Evolutionary conservation across 371 early-diverging fungal genomes (phyloP).

Genomic region (Modicella reniformis): DNA sequence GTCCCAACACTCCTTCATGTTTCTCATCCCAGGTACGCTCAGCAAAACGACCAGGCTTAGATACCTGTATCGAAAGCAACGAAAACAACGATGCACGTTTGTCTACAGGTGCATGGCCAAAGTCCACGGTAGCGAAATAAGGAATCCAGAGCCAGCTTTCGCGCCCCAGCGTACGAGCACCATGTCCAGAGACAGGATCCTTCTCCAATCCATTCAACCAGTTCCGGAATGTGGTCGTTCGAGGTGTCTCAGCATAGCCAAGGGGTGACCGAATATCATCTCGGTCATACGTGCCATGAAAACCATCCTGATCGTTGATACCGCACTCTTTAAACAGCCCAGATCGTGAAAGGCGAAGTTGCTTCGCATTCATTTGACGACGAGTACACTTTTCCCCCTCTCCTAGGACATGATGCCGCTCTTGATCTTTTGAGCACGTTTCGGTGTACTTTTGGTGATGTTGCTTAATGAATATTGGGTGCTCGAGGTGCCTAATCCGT

Average conservation of each 20-base stretch:
- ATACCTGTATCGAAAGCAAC: neutral
- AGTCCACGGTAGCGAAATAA: neutral
- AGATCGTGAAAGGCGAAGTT: neutral
- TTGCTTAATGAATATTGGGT: neutral
- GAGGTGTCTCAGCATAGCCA: neutral
- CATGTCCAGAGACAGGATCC: neutral
- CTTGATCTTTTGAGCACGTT: neutral
- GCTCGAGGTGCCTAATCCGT: neutral
- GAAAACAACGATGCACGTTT: neutral
- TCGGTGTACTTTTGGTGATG: neutral
- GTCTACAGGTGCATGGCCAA: neutral
- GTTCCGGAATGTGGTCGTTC: slow-evolving; percentile 13
- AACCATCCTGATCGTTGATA: neutral
- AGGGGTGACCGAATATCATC: slow-evolving; percentile 17
- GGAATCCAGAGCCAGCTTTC: neutral
- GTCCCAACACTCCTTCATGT: neutral
- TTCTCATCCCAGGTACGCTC: neutral
- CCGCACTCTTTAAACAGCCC: neutral
- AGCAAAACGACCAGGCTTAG: neutral
- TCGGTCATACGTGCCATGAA: neutral
- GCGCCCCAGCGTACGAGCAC: neutral
- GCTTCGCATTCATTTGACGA: neutral
- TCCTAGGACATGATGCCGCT: neutral
- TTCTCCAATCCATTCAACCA: slow-evolving; percentile 4
- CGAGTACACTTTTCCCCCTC: neutral